Conservation (phyloP, 2,329 filamentous ascomycete species). For the Chrysoporthe austroafricana region DNA sequence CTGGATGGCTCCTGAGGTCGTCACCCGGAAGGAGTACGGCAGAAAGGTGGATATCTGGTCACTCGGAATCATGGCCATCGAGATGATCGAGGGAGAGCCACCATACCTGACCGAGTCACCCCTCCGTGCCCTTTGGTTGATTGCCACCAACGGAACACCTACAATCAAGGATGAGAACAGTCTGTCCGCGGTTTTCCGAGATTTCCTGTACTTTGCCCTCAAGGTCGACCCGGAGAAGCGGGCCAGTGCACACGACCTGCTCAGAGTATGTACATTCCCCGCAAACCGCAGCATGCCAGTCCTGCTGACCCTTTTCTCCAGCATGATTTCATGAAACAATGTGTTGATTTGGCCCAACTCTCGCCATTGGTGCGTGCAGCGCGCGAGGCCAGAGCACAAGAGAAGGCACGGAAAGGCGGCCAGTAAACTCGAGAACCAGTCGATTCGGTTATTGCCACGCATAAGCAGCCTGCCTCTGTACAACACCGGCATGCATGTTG, state of each 20-base stretch:
- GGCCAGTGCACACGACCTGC: conserved; percentile 89
- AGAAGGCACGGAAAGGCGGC: conserved; percentile 73
- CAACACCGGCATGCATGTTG: conserved; percentile 20
- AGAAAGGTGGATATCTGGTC: conserved; percentile 99
- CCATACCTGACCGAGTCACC: conserved; percentile 96
- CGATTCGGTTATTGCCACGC: conserved; percentile 11
- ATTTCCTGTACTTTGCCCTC: conserved; percentile 90
- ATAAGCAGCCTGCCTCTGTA: conserved; percentile 22
- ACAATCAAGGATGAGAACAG: conserved; percentile 91
- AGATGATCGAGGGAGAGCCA: conserved; percentile 99
- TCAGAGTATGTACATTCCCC: conserved; percentile 65
- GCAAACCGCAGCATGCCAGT: conserved; percentile 37
- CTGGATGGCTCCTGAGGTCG: conserved; percentile 99
- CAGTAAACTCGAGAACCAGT: conserved; percentile 32
- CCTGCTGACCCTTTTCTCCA: conserved; percentile 40
- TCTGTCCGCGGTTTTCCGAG: conserved; percentile 79
- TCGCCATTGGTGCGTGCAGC: conserved; percentile 87
- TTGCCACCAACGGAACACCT: conserved; percentile 95
- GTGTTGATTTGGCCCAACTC: conserved; percentile 74
- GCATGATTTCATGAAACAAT: conserved; percentile 81
- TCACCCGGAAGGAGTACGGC: conserved; percentile 96
- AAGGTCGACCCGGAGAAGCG: conserved; percentile 98
- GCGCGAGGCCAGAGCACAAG: conserved; percentile 80
- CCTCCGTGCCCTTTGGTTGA: conserved; percentile 88
- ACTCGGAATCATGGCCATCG: conserved; percentile 97